Conservation (phyloP, 768 basidiomycete species). For the Leccinum pellstonianum region DNA sequence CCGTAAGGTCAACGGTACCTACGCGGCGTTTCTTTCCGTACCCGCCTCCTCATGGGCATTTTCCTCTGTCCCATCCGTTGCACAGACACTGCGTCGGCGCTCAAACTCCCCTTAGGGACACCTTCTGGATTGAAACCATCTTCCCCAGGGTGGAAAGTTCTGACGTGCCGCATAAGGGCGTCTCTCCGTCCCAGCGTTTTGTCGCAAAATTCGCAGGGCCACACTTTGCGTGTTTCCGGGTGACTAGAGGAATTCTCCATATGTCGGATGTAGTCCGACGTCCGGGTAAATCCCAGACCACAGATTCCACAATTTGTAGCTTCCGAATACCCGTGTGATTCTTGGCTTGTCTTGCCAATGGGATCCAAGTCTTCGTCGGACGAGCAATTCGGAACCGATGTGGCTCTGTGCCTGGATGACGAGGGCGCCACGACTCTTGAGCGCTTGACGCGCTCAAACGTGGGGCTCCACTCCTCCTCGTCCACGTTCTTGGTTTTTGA, state of each 20-base stretch:
- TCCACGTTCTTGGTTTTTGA: constrained; percentile 16
- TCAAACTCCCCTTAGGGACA: neutral
- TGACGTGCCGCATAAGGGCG: constrained; percentile 26
- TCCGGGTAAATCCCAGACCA: constrained; percentile 18
- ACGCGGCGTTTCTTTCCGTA: constrained; percentile 8
- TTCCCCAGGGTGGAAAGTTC: constrained; percentile 13
- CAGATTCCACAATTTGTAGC: constrained; percentile 15
- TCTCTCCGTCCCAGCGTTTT: constrained; percentile 25
- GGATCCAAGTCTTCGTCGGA: neutral
- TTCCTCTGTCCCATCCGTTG: constrained; percentile 11
- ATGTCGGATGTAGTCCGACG: constrained; percentile 24
- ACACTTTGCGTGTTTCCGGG: constrained; percentile 26
- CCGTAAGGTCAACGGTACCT: neutral
- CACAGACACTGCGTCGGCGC: neutral
- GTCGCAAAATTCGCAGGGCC: constrained; percentile 25
- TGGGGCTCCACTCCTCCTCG: constrained; percentile 25
- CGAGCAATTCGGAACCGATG: neutral
- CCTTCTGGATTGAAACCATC: neutral
- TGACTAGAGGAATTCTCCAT: constrained; percentile 22
- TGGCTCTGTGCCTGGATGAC: neutral
- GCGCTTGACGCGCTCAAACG: constrained; percentile 4
- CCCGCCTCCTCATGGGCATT: neutral
- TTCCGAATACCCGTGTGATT: neutral
- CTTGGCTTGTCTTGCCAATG: neutral
- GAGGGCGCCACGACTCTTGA: neutral